Base-by-base conservation (phyloP, 1,284 basidiomycete genomes). In the Apiotrichum sp. region DNA sequence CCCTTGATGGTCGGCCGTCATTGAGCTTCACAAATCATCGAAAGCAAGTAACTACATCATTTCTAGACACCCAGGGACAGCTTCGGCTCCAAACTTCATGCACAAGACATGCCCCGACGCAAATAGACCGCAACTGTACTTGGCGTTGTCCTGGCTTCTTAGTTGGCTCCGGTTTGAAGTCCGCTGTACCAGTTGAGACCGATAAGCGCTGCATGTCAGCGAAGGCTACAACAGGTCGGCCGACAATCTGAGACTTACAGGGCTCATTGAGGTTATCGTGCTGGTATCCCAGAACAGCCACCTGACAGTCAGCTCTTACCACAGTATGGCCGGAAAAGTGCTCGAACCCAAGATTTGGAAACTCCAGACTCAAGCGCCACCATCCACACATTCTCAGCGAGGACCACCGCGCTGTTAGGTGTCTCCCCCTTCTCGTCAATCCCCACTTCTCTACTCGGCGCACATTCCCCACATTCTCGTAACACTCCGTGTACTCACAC, bases 241-340 rank as follows among this genome's bases (percentile, higher is more conserved):
- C 22, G 22, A 22, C 22, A 22, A 8, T 38, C 36, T 38, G 7
- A 8, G 16, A 68, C 71, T 69, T 58, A 71, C 71, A 73, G 48
- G 73, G 74, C 63, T 77, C 76, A 41, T 75, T 69, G 49, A 76
- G 63, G 13, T 68, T 72, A 57, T 65, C 69, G 64, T 78, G 76
- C 59, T 78, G 76, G 53, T 78, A 78, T 3, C 76, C 76, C n/a
- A 76, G 63, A 0, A 78, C 68, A 22, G 72, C 70, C n/a, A 74
- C 64, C 67, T 72, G 52, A 3, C 47, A 57, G 53, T 36, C 16
- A 6, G 6, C 47, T 22, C 22, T 22, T 22, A 22, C 22, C 22
- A 22, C 22, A 22, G 22, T 22, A 22, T 22, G 22, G 22, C 22
- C 22, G 22, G 22, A 22, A 22, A 22, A 22, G 22, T 22, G 22